Evolutionary conservation across 2,329 filamentous ascomycete genomes (phyloP).

Genomic region (Ascocoryne sarcoides): DNA sequence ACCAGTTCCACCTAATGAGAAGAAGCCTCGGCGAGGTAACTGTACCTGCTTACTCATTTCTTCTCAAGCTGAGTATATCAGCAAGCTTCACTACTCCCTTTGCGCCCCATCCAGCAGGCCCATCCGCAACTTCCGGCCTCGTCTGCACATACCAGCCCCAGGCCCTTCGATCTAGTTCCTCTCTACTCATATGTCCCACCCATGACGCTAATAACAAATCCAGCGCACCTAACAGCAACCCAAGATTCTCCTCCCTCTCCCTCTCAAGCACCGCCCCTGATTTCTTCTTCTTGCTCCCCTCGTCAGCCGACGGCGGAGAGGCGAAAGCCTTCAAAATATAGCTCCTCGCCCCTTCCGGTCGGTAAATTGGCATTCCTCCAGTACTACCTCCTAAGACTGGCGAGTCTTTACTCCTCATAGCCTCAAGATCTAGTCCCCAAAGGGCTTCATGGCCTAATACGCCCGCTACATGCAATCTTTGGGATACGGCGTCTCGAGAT

Average conservation of each 20-base stretch:
- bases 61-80: conserved; percentile 55
- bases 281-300: conserved; percentile 39
- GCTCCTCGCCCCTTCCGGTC: conserved; percentile 57
- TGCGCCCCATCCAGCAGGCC: conserved; percentile 73
- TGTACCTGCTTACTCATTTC: conserved; percentile 30
- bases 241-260: conserved; percentile 62
- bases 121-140: conserved; percentile 65
- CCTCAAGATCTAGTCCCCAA: conserved; percentile 51
- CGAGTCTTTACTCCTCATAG: conserved; percentile 27
- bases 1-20: no score
- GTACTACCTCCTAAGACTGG: conserved; percentile 26
- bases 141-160: conserved; percentile 78
- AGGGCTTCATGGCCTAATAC: conserved; percentile 43
- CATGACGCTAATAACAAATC: conserved; percentile 68
- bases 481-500: conserved; percentile 45
- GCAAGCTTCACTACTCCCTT: conserved; percentile 61
- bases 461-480: conserved; percentile 37
- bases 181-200: conserved; percentile 49
- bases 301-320: conserved; percentile 6
- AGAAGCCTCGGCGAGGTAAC: no score
- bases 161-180: conserved; percentile 65
- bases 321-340: conserved; percentile 52
- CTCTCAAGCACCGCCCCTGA: conserved; percentile 41
- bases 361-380: conserved; percentile 61
- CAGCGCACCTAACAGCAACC: conserved; percentile 60